A percentile compares a stretch with the other conserved stretches of the same genome.
Conservation (phyloP, 345 rosid species). For the Eucalyptus virginea region DNA sequence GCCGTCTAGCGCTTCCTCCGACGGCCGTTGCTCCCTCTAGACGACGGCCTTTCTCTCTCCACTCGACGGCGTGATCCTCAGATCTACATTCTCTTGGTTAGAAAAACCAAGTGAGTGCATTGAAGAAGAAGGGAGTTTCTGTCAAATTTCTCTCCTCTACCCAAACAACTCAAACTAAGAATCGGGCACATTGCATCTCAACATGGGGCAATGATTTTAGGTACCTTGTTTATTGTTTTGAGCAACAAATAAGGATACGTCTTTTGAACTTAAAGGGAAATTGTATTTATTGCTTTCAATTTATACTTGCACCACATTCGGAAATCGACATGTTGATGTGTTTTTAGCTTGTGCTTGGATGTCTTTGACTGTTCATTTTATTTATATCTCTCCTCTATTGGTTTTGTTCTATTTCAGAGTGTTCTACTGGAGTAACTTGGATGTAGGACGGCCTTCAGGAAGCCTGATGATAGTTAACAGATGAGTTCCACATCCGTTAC, state of each 20-base stretch:
- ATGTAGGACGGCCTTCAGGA: too few relatives aligned
- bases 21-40: too few relatives aligned
- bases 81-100: background rate
- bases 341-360: background rate
- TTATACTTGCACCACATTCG: background rate
- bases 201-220: slow-evolving; percentile 99
- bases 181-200: slow-evolving; percentile 94
- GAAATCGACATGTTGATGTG: background rate
- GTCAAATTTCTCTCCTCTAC: slow-evolving; percentile 89
- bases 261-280: background rate
- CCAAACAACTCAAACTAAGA: slow-evolving; percentile 46
- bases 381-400: background rate
- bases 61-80: too few relatives aligned
- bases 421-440: background rate
- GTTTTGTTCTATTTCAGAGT: background rate
- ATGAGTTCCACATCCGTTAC: too few relatives aligned
- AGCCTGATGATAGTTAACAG: too few relatives aligned
- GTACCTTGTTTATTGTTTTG: slow-evolving; percentile 12
- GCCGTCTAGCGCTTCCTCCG: accelerated
- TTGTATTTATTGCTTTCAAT: background rate
- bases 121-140: slow-evolving; percentile 83
- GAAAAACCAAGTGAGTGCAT: slow-evolving; percentile 87
- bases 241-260: background rate
- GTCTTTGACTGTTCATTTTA: background rate
- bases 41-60: too few relatives aligned